Evolutionary conservation across 75 land plant genomes (phyloP).

Genomic region (Adiantum capillusveneris): DNA sequence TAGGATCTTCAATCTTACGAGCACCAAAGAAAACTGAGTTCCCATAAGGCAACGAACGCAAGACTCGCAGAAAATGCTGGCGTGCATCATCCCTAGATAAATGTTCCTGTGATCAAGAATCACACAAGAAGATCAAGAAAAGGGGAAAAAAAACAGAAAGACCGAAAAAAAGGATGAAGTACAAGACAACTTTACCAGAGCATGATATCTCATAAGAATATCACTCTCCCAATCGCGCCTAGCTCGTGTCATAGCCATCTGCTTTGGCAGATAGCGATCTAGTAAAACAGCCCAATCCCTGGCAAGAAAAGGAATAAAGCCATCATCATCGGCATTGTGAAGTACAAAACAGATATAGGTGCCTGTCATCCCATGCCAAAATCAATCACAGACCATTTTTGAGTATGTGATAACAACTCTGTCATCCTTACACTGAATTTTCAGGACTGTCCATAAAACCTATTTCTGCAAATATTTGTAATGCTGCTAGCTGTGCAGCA

Average conservation of each 20-base stretch:
- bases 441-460: conserved; percentile 71
- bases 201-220: conserved; percentile 62
- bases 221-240: conserved; percentile 91
- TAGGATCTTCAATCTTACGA: conserved; percentile 97
- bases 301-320: not conserved
- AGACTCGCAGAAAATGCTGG: conserved; percentile 84
- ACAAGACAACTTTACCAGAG: conserved; percentile 69
- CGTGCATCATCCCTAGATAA: conserved; percentile 92
- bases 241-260: conserved; percentile 79
- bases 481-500: conserved; percentile 91
- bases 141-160: no score
- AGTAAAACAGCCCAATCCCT: conserved; percentile 90
- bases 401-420: no score
- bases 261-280: conserved; percentile 84
- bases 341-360: no score
- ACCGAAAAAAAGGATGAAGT: no score
- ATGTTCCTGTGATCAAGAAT: conserved; percentile 42
- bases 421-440: conserved; percentile 55
- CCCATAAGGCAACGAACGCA: conserved; percentile 86
- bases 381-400: no score
- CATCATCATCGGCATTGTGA: no score
- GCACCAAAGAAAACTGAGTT: conserved; percentile 93
- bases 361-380: no score
- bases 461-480: conserved; percentile 86
- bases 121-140: not conserved